phyloP scores from a whole-genome alignment of 306 rosid genomes.

The Dicorynia guianensis region DNA sequence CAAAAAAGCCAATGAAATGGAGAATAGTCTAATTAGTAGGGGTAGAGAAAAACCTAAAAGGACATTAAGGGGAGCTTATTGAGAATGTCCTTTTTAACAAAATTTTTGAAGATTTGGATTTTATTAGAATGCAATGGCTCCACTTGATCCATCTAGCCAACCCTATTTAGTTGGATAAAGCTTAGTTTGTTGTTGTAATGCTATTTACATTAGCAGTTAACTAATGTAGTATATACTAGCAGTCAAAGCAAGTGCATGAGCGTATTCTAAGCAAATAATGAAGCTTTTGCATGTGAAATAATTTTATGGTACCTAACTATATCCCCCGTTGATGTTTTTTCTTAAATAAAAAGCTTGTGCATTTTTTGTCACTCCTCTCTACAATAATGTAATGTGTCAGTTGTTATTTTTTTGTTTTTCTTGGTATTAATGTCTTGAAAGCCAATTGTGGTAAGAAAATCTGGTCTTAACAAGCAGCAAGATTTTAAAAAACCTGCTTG shows the following conservation, averaged over 20 bases:
- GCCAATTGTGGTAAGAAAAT: too few relatives aligned
- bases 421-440: too few relatives aligned
- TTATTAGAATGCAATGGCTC: too few relatives aligned
- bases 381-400: neutral
- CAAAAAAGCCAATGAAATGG: too few relatives aligned
- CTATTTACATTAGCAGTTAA: neutral
- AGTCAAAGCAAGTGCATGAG: neutral
- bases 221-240: neutral
- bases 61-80: too few relatives aligned
- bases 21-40: too few relatives aligned
- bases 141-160: too few relatives aligned
- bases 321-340: slow-evolving; percentile 18
- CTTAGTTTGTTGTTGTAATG: too few relatives aligned
- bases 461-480: slow-evolving; percentile 21
- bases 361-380: neutral
- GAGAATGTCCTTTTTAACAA: too few relatives aligned
- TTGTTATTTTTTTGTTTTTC: too few relatives aligned
- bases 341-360: neutral
- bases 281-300: slow-evolving; percentile 1
- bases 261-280: slow-evolving; percentile 1
- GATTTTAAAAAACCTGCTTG: neutral
- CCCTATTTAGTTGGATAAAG: neutral
- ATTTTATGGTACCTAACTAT: neutral
- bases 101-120: too few relatives aligned
- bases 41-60: too few relatives aligned